Percentiles rank a stretch among this genome's conserved stretches.
Conservation (phyloP, 768 basidiomycete species). For the Tricholoma hemisulphureum region DNA sequence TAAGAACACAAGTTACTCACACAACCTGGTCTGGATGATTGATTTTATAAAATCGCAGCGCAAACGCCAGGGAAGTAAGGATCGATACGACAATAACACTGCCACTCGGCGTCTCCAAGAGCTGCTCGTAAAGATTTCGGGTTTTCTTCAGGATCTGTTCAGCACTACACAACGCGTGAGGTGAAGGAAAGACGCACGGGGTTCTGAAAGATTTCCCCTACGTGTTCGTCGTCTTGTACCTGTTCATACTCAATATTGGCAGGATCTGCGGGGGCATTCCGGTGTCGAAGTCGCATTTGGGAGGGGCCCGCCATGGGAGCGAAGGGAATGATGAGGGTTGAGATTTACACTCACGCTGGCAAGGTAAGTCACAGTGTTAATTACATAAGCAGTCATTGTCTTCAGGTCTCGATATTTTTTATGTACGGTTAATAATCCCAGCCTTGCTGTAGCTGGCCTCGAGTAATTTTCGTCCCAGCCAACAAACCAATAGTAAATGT, state of each 20-base stretch:
- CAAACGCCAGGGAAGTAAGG: conserved; percentile 76
- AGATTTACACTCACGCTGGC: conserved; percentile 11
- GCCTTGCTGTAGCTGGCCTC: too few relatives aligned
- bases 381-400: neutral
- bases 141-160: conserved; percentile 38
- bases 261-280: conserved; percentile 3
- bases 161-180: conserved; percentile 1
- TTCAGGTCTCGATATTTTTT: too few relatives aligned
- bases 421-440: too few relatives aligned
- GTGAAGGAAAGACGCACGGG: conserved; percentile 35
- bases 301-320: conserved; percentile 20
- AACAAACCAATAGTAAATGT: too few relatives aligned
- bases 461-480: too few relatives aligned
- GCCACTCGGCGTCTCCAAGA: conserved; percentile 60
- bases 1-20: conserved; percentile 46
- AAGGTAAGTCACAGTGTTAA: neutral
- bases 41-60: conserved; percentile 90
- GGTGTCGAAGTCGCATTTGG: conserved; percentile 17
- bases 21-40: conserved; percentile 94
- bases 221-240: conserved; percentile 54
- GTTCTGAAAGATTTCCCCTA: conserved; percentile 46
- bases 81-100: conserved; percentile 60
- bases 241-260: conserved; percentile 26
- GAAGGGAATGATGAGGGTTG: conserved; percentile 2
- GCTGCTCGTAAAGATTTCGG: conserved; percentile 58